A percentile compares a stretch with the other conserved stretches of the same genome.
These are phyloP conservation scores for Gynochthodes officinalis DNA, from an alignment of 257 asterid species.

Conservation along the genomic window DNA sequence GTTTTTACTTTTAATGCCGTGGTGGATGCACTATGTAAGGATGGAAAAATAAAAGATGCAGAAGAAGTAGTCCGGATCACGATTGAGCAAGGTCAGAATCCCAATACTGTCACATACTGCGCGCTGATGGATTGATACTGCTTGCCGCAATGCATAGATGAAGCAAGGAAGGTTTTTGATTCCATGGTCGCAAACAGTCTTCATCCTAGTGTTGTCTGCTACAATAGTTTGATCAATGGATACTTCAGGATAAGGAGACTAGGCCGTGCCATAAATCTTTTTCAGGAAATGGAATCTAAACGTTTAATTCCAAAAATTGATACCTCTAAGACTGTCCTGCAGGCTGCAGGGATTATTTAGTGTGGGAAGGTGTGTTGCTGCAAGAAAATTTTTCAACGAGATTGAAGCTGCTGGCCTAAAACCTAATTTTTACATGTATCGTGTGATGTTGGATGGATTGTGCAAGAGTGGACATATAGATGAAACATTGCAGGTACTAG, in stretches of 20 bases:
- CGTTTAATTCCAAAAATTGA: slow-evolving; percentile 11
- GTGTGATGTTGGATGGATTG: slow-evolving; percentile 20
- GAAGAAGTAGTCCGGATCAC: slow-evolving; percentile 12
- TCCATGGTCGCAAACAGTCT: slow-evolving; percentile 2
- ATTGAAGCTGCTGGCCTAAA: slow-evolving; percentile 17
- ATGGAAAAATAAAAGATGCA: slow-evolving; percentile 14
- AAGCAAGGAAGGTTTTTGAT: slow-evolving; percentile 22
- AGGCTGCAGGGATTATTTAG: slow-evolving; percentile 24
- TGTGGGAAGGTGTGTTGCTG: slow-evolving; percentile 13
- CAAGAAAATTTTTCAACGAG: slow-evolving; percentile 18
- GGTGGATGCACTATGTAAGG: not conserved
- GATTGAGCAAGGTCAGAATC: slow-evolving; percentile 7
- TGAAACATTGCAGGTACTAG: slow-evolving; percentile 17
- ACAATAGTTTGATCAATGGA: slow-evolving; percentile 25
- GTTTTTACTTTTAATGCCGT: not conserved
- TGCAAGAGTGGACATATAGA: slow-evolving; percentile 20
- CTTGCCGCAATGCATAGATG: slow-evolving; percentile 12
- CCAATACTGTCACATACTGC: slow-evolving; percentile 14
- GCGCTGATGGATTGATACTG: slow-evolving; percentile 29
- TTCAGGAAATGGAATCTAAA: slow-evolving; percentile 15
- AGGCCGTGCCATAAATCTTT: slow-evolving; percentile 25
- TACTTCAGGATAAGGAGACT: slow-evolving; percentile 22
- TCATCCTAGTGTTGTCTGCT: slow-evolving; percentile 15
- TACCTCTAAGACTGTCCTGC: slow-evolving; percentile 15
- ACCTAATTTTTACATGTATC: slow-evolving; percentile 15